Conservation (phyloP, 2,329 filamentous ascomycete species). For the Trichoderma guizhouense region DNA sequence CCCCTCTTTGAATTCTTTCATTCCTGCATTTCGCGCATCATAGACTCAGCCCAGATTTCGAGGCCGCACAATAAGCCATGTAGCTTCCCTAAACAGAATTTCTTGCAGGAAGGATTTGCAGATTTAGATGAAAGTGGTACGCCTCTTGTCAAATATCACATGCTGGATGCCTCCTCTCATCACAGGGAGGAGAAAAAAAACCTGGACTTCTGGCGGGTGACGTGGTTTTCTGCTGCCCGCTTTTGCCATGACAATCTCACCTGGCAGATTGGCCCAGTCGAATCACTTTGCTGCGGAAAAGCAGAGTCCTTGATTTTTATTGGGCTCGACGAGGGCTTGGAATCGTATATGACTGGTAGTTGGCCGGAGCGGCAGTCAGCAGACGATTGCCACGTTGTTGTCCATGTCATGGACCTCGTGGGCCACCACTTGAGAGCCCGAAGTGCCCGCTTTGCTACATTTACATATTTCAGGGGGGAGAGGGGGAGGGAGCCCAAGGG, state of each 20-base stretch:
- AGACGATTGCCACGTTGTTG: constrained; percentile 14
- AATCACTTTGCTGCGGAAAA: neutral
- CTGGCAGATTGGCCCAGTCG: neutral
- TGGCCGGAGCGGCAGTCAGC: constrained; percentile 6
- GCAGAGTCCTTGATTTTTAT: neutral
- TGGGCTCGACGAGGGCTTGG: neutral
- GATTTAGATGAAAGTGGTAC: neutral
- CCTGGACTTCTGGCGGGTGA: neutral
- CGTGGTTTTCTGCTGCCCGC: constrained; percentile 3
- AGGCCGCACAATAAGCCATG: neutral
- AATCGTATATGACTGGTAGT: constrained; percentile 7
- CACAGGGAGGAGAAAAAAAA: neutral
- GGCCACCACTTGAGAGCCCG: neutral
- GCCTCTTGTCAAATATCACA: constrained; percentile 3
- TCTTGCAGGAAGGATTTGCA: constrained; percentile 1
- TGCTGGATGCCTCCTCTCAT: neutral
- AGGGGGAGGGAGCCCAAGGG: neutral
- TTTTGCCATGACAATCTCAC: neutral
- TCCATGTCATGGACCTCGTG: constrained; percentile 5
- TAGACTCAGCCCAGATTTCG: neutral
- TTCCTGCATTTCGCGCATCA: neutral
- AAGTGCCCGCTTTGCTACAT: constrained; percentile 1
- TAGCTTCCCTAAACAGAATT: constrained; percentile 7
- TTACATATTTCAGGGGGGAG: neutral
- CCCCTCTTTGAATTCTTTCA: neutral